Percentiles rank a stretch among this genome's conserved stretches.
phyloP scores from a whole-genome alignment of 768 basidiomycete species.

The Kwoniella bestiolae region DNA sequence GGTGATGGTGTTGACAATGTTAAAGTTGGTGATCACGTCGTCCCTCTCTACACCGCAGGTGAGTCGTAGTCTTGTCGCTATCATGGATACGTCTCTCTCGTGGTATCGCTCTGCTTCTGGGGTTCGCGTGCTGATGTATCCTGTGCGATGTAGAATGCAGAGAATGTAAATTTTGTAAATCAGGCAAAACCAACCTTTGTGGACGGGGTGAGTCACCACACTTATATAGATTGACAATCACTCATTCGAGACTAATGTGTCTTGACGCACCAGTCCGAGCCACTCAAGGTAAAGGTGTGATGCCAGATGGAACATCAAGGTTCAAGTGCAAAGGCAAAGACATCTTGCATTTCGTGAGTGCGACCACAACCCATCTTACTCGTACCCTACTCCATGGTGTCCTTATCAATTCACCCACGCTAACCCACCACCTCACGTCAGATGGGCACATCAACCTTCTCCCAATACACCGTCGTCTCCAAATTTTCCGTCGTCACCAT shows the following conservation, averaged over 20 bases:
- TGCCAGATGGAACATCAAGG: conserved; percentile 86
- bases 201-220: conserved; percentile 79
- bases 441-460: conserved; percentile 99
- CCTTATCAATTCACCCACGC: not conserved
- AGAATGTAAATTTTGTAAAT: conserved; percentile 97
- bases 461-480: conserved; percentile 98
- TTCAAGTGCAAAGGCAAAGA: conserved; percentile 88
- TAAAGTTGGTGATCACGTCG: conserved; percentile 87
- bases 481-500: conserved; percentile 96
- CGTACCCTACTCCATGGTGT: not conserved
- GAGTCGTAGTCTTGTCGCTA: conserved; percentile 34
- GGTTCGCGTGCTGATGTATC: not conserved
- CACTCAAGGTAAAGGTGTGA: conserved; percentile 83
- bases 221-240: no score
- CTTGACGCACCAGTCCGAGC: conserved; percentile 71
- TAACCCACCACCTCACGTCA: conserved; percentile 56
- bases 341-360: conserved; percentile 85
- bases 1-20: conserved; percentile 91
- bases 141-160: conserved; percentile 45
- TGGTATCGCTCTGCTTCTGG: no score
- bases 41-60: conserved; percentile 96
- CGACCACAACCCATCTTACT: not conserved
- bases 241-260: conserved; percentile 4
- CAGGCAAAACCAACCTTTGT: conserved; percentile 93
- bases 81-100: no score